Evolutionary conservation across 2,329 filamentous ascomycete genomes (phyloP), one percentile per base, ranked within the genome.

Genomic region (Botrytis aclada): DNA sequence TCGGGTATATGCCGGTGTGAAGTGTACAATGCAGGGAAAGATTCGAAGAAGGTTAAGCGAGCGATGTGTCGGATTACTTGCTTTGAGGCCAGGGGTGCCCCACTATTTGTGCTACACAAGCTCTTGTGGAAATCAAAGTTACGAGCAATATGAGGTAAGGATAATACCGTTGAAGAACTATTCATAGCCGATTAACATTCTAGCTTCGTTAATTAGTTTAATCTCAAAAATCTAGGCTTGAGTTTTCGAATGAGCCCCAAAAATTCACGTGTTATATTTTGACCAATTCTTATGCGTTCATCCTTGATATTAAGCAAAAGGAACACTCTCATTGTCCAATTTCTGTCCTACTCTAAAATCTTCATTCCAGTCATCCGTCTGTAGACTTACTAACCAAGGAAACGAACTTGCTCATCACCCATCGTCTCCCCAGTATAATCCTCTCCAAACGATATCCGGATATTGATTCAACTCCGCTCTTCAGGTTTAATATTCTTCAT

Each of bases 351-450:
- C 5, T 8, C n/a, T 22, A 3, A 14, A 14, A 2, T 61, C 20
- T 25, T 61, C 32, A 37, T 20, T 64, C 25, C 25, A 43, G 9
- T 1, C 14, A 22, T 32, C 25, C 9, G 20, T 29, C 39, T 9
- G 8, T 10, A 29, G 29, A 2, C 39, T 3, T 0, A 20, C 29
- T 9, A 70, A 58, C 73, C 71, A 41, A 76, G 29, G 61, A 69
- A 69, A 56, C 69, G 74, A 25, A 69, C 18, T 47, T 69, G 39
- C 43, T 69, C 39, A 10, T 75, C 70, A 9, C 25, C 41, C 18
- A 75, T 25, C 45, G 65, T 61, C 41, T 73, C 58, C 3, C 70
- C 75, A 18, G 72, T 29, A 67, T 54, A 58, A 61, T 74, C 54
- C 37, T 73, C 66, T 41, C 64, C 43, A 45, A 56, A 73, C 39